phyloP scores from a whole-genome alignment of 2,329 filamentous ascomycete species.

The Magnaporthiopsis poae region DNA sequence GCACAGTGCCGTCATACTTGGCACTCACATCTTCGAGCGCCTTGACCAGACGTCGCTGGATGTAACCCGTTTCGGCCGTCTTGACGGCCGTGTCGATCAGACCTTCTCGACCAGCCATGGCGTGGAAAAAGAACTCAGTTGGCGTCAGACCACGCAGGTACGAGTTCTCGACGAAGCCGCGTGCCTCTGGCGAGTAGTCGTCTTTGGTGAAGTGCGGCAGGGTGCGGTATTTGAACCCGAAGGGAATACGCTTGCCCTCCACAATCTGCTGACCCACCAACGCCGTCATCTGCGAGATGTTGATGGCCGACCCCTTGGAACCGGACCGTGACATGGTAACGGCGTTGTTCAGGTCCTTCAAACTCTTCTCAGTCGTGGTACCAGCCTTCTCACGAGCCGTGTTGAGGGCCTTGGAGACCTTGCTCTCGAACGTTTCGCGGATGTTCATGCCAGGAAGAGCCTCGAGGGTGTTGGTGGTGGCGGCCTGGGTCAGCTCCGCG shows the following conservation, averaged over 20 bases:
- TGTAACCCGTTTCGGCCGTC: conserved; percentile 97
- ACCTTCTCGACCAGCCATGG: conserved; percentile 99
- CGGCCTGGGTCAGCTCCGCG: conserved; percentile 60
- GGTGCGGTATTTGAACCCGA: conserved; percentile 96
- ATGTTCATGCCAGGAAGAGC: conserved; percentile 97
- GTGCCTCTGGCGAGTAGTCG: conserved; percentile 92
- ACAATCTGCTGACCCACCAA: conserved; percentile 96
- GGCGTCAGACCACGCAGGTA: conserved; percentile 93
- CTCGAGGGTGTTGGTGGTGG: conserved; percentile 80
- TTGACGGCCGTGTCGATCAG: conserved; percentile 98
- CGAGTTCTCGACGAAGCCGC: conserved; percentile 97
- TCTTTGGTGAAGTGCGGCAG: conserved; percentile 98
- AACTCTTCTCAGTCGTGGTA: conserved; percentile 78
- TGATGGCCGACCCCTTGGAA: conserved; percentile 97
- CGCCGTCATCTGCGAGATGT: conserved; percentile 98
- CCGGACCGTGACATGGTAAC: conserved; percentile 93
- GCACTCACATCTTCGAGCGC: conserved; percentile 95
- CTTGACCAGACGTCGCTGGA: conserved; percentile 95
- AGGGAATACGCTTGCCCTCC: conserved; percentile 96
- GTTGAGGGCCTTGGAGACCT: conserved; percentile 88
- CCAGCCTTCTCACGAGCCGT: conserved; percentile 93
- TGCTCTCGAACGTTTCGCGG: conserved; percentile 94
- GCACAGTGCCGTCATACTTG: conserved; percentile 93
- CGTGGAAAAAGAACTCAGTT: conserved; percentile 98
- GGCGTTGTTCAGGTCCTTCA: conserved; percentile 94